Evolutionary conservation across 2,329 filamentous ascomycete species (phyloP).

Genomic region (Paraphaeosphaeria minitans): DNA sequence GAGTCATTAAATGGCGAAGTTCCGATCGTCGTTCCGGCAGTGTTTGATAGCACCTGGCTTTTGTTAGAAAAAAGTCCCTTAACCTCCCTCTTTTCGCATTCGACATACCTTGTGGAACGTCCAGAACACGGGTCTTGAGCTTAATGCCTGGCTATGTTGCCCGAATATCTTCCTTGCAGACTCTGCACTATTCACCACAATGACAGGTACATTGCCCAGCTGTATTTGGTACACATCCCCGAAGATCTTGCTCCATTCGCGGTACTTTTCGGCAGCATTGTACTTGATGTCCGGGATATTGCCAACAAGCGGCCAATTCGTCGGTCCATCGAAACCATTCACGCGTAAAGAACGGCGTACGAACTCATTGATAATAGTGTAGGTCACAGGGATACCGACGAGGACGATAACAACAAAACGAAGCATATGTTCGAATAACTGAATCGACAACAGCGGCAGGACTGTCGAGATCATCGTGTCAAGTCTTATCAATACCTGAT

Average conservation of each 20-base stretch:
- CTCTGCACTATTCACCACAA: constrained; percentile 52
- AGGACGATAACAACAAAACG: constrained; percentile 28
- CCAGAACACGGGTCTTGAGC: constrained; percentile 51
- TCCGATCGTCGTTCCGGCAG: constrained; percentile 70
- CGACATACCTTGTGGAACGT: constrained; percentile 50
- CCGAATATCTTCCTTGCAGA: constrained; percentile 51
- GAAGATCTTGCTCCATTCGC: constrained; percentile 49
- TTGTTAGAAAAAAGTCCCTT: constrained; percentile 9
- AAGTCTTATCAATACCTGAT: background rate
- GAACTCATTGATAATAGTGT: constrained; percentile 47
- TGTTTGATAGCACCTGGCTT: constrained; percentile 64
- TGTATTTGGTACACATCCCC: constrained; percentile 54
- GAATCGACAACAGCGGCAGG: constrained; percentile 26
- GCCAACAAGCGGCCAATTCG: constrained; percentile 48
- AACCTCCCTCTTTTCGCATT: background rate
- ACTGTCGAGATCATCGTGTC: constrained; percentile 38
- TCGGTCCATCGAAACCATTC: constrained; percentile 47
- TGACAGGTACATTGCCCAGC: constrained; percentile 51
- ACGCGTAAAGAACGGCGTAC: constrained; percentile 42
- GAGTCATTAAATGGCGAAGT: constrained; percentile 70
- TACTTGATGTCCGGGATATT: constrained; percentile 51
- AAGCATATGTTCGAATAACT: constrained; percentile 31
- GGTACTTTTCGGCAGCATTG: constrained; percentile 52
- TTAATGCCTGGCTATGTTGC: constrained; percentile 49
- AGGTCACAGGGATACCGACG: constrained; percentile 38